These are phyloP conservation scores for Dactylellina drechsleri DNA, from an alignment of 2,329 filamentous ascomycete species.

Conservation along the genomic window DNA sequence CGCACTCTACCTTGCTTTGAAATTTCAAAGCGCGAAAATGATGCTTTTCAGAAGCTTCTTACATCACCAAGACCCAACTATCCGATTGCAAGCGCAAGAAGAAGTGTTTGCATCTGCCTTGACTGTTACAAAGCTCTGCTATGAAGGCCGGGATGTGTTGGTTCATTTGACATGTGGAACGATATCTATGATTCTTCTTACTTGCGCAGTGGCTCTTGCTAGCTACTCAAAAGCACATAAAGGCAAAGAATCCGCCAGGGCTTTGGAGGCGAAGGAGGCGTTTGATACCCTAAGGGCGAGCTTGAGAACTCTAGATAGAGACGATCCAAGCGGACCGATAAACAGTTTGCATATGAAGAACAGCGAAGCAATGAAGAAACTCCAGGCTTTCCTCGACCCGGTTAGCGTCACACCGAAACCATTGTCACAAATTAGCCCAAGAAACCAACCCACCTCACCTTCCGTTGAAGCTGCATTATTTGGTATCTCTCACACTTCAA, in stretches of 20 bases:
- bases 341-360: slow-evolving; percentile 53
- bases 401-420: slow-evolving; percentile 43
- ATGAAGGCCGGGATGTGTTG: slow-evolving; percentile 34
- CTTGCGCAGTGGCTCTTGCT: slow-evolving; percentile 47
- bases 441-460: slow-evolving; percentile 6
- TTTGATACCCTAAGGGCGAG: slow-evolving; percentile 45
- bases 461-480: slow-evolving; percentile 6
- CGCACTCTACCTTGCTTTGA: slow-evolving; percentile 39
- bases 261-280: slow-evolving; percentile 37
- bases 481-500: slow-evolving; percentile 4
- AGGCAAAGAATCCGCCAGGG: slow-evolving; percentile 47
- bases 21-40: slow-evolving; percentile 49
- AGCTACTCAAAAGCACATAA: slow-evolving; percentile 51
- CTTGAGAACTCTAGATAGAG: slow-evolving; percentile 40
- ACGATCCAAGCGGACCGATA: slow-evolving; percentile 26
- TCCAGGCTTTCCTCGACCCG: slow-evolving; percentile 49
- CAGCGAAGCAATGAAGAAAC: slow-evolving; percentile 51
- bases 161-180: slow-evolving; percentile 45
- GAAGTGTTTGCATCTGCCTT: slow-evolving; percentile 48
- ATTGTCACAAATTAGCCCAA: slow-evolving; percentile 17
- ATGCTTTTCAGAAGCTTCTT: slow-evolving; percentile 54
- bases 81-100: slow-evolving; percentile 49
- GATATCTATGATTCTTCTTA: slow-evolving; percentile 53
- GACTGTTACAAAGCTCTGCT: slow-evolving; percentile 44
- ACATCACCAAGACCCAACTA: slow-evolving; percentile 42